Base-by-base conservation (phyloP, 208 protist species). In the Jaenimonas drosophilae region DNA sequence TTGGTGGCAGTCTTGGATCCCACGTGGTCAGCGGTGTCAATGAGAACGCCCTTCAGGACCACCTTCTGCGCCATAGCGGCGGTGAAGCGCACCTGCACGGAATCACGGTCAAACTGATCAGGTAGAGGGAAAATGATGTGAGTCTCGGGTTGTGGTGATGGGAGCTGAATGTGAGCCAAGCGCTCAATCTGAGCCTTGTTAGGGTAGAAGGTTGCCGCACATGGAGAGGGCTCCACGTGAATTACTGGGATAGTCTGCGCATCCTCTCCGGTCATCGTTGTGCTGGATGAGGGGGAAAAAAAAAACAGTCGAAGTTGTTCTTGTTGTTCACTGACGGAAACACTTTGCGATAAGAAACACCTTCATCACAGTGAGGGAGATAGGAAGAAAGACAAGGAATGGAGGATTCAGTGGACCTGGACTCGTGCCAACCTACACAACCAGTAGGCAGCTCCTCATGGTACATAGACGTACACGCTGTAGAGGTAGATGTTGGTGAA, bases 51-150 rank as follows among this genome's bases (percentile, higher is more conserved):
- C 29, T 48, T 32, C 11, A 68, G 47, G 2, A 54, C 33, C 11
- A 54, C 61, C 23, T n/a, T n/a, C 0, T 31, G 39, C 28, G 54
- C 54, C 39, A 59, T 50, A 21, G 32, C 28, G 30, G 33, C 52
- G 37, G 54, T 52, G 34, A 68, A 61, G 7, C 43, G 34, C 33
- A 68, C 61, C 30, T 68, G 61, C 24, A 68, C 46, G 32, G 54
- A 63, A 31, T 68, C 61, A 3, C 34, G 26, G 12, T 68, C 54
- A 51, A 62, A 54, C 3, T 11, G 9, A 19, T 17, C 4, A 17
- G 61, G 61, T 47, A 68, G 52, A 4, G 45, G 25, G 12, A 61
- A 44, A 20, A 23, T 31, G 7, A 68, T 14, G 9, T 63, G 61
- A 20, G 63, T 21, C 32, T 63, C 61, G 16, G 21, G 16, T 3